Evolutionary conservation across 2,329 filamentous ascomycete species (phyloP), one percentile per base, ranked within the genome.

Genomic region (Knufia fluminis): DNA sequence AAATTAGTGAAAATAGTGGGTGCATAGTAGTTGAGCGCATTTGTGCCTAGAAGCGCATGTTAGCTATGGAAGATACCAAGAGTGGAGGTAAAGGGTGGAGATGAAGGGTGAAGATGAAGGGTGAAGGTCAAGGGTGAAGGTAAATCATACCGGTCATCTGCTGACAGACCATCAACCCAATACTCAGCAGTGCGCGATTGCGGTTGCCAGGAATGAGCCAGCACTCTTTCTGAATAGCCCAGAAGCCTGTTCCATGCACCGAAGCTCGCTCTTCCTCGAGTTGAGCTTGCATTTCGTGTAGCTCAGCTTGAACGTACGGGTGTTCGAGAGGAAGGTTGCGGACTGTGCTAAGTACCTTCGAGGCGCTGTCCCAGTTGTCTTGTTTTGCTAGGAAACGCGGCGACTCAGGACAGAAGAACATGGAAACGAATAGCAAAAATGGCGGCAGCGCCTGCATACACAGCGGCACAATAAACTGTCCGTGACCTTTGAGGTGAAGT

Each of bases 1-100:
- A 86, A 71, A 56, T 78, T 74, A 39, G 69, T 67, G 68, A 87
- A 87, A 58, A 87, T 86, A 49, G 77, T 74, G 0, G 83, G 83
- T 0, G 80, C 79, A 56, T 86, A 85, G 26, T 53, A 53, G 23
- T 54, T 54, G 4, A 83, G 73, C 0, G 77, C 76, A 51, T 79
- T 79, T 40, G 78, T 65, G 24, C 69, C 22, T 32, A 16, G 6
- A 19, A 44, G 16, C n/a, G 28, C 19, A 3, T 8, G 31, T 46
- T 22, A 46, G 43, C 26, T 35, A 28, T 28, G 16, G 24, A 72
- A 24, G 9, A 7, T 24, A 17, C 9, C 7, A 23, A 7, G 38
- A n/a, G 22, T 6, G 6, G 22, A 41, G n/a, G n/a, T n/a, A n/a
- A n/a, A n/a, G n/a, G n/a, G n/a, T n/a, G n/a, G n/a, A n/a, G n/a